phyloP scores from a whole-genome alignment of 176 grass and related monocot species.

The Ampelocalamus luodianensis region DNA sequence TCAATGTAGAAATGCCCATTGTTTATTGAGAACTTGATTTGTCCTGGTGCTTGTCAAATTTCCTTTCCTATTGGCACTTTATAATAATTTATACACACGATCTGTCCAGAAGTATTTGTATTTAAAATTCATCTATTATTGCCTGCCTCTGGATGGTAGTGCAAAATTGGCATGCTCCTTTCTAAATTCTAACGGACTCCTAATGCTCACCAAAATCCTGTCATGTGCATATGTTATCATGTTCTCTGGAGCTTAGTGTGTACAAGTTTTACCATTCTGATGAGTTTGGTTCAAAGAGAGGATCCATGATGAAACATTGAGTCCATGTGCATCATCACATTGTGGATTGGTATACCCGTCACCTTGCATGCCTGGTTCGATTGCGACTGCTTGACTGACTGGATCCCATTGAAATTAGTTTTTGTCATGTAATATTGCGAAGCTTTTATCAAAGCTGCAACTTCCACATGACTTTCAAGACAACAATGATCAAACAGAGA shows the following conservation, averaged over 20 bases:
- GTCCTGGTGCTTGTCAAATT: neutral
- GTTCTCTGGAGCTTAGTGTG: neutral
- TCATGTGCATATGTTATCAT: slow-evolving; percentile 38
- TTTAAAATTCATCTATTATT: neutral
- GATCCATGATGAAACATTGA: slow-evolving; percentile 42
- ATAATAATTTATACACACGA: neutral
- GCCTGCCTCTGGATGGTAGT: neutral
- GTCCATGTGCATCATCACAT: slow-evolving; percentile 43
- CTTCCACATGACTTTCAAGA: slow-evolving; percentile 54
- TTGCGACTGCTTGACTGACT: slow-evolving; percentile 51
- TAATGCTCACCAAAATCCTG: slow-evolving; percentile 3
- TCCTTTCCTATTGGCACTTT: neutral
- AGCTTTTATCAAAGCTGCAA: slow-evolving; percentile 59
- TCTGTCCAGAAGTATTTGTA: neutral
- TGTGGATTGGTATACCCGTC: slow-evolving; percentile 23
- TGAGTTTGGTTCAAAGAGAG: slow-evolving; percentile 40
- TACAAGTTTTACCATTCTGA: slow-evolving; percentile 25
- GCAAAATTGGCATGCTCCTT: neutral
- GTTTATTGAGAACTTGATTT: neutral
- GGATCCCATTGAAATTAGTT: slow-evolving; percentile 52
- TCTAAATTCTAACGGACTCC: neutral
- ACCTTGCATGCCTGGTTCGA: slow-evolving; percentile 43
- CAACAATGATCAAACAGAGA: slow-evolving; percentile 24
- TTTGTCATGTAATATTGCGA: slow-evolving; percentile 54
- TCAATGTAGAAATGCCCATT: neutral